phyloP scores from a whole-genome alignment of 2,329 filamentous ascomycete genomes.

The Diaporthe sp. region DNA sequence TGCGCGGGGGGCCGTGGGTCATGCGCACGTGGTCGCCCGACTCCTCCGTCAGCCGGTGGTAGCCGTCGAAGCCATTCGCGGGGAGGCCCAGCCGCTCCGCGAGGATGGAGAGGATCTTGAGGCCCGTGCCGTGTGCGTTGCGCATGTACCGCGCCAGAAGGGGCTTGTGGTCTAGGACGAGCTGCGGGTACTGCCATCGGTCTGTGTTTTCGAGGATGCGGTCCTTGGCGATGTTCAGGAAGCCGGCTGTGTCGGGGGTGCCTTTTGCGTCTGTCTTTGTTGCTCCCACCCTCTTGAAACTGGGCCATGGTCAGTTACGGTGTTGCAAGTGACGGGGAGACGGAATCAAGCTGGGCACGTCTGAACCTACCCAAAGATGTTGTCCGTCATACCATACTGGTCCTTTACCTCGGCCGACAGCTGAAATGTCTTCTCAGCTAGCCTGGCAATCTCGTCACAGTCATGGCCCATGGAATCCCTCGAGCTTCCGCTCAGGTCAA shows the following conservation, averaged over 20 bases:
- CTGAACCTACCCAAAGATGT: conserved; percentile 33
- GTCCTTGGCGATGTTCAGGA: conserved; percentile 37
- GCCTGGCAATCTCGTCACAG: conserved; percentile 32
- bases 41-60: conserved; percentile 32
- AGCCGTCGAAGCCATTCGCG: conserved; percentile 19
- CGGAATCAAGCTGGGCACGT: too few relatives aligned
- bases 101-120: conserved; percentile 32
- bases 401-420: conserved; percentile 35
- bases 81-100: conserved; percentile 25
- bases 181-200: conserved; percentile 25
- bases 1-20: conserved; percentile 33
- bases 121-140: conserved; percentile 30
- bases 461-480: conserved; percentile 30
- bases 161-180: conserved; percentile 29
- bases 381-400: conserved; percentile 26
- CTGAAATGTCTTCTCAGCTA: conserved; percentile 34
- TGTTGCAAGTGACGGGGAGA: too few relatives aligned
- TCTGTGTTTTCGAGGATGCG: conserved; percentile 34
- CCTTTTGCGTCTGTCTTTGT: conserved; percentile 33
- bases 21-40: conserved; percentile 37
- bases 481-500: conserved; percentile 32
- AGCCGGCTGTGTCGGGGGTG: conserved; percentile 33
- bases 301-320: background rate
- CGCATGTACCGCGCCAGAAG: conserved; percentile 32
- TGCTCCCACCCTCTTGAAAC: conserved; percentile 32